Conservation (phyloP, 1,284 basidiomycete species). For the Ustilago xerochloae region DNA sequence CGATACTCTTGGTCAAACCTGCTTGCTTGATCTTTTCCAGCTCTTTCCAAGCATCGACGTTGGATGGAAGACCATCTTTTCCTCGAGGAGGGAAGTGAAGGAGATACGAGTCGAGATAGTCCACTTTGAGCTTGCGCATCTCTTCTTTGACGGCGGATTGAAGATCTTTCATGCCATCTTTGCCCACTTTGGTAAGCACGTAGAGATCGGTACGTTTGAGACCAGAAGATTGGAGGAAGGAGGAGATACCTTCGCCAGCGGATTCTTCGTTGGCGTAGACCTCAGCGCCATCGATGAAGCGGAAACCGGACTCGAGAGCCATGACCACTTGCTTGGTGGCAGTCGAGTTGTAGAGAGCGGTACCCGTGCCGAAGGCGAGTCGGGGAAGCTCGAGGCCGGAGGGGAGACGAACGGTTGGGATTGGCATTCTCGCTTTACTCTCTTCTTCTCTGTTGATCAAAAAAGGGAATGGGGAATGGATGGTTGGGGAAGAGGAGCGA, state of each 20-base stretch:
- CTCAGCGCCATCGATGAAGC: slow-evolving; percentile 48
- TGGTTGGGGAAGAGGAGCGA: neutral
- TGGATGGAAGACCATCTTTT: slow-evolving; percentile 44
- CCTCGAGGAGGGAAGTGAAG: slow-evolving; percentile 56
- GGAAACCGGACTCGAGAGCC: slow-evolving; percentile 48
- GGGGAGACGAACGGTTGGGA: slow-evolving; percentile 32
- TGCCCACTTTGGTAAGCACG: slow-evolving; percentile 45
- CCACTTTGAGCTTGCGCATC: slow-evolving; percentile 34
- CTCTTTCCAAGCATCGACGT: slow-evolving; percentile 56
- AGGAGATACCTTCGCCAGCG: slow-evolving; percentile 34
- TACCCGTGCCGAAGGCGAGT: slow-evolving; percentile 52
- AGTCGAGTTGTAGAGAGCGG: slow-evolving; percentile 38
- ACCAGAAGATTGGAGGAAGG: slow-evolving; percentile 27
- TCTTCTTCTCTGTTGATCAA: neutral
- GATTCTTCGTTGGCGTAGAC: slow-evolving; percentile 49
- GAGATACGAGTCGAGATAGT: slow-evolving; percentile 48
- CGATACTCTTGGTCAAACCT: slow-evolving; percentile 50
- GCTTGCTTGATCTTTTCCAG: slow-evolving; percentile 51
- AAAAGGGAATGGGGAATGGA: neutral
- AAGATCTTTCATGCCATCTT: slow-evolving; percentile 34
- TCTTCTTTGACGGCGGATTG: slow-evolving; percentile 37
- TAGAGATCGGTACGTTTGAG: slow-evolving; percentile 37
- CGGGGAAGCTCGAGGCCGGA: slow-evolving; percentile 48
- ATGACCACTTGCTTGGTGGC: slow-evolving; percentile 30
- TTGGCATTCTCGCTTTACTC: slow-evolving; percentile 16